Base-by-base conservation (phyloP, 225 moss, liverwort and hornwort genomes). In the Straminergon stramineum region DNA sequence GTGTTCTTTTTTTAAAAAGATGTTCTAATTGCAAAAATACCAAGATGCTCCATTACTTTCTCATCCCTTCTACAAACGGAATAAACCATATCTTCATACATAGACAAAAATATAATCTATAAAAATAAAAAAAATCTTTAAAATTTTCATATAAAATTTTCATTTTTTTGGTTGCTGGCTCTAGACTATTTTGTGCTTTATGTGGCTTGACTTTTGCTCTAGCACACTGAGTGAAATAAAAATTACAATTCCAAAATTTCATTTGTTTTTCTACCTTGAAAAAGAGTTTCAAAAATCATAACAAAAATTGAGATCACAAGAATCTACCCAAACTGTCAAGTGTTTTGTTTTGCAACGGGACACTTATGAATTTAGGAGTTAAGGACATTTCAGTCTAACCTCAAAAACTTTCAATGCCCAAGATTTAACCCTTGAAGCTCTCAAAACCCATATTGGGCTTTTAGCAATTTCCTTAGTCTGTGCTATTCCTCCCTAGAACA, bases 101-200 rank as follows among this genome's bases (percentile, higher is more conserved):
- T 11, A 60, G 11, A 60, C 23, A 60, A 60, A 34, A 34, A 18
- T 66, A 34, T 34, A 66, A 66, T 10, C 10, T 34, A 34, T 66
- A 34, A 7, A 34, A 66, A 5, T 8, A 70, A n/a, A n/a, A 23
- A 13, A 69, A n/a, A 70, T 14, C 39, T 13, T 69, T 1, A n/a
- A 69, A 39, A 14, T 2, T 24, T 8, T 24, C 24, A 13, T 39
- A 13, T 39, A 8, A 39, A n/a, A 23, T 13, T 23, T 24, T 4
- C 3, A 0, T 13, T 4, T 23, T 7, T 23, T 13, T 7, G 39
- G 2, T 13, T 6, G 13, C 7, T 69, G 4, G 0, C 4, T 70
- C 4, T 24, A 0, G 1, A 39, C 14, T 19, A 39, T 70, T 70
- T 39, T 39, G 70, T 39, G 8, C 39, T 15, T 69, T 69, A 7